These are phyloP conservation scores for Paramecium octaurelia DNA, from an alignment of 73 alveolate species.

Conservation along the genomic window DNA sequence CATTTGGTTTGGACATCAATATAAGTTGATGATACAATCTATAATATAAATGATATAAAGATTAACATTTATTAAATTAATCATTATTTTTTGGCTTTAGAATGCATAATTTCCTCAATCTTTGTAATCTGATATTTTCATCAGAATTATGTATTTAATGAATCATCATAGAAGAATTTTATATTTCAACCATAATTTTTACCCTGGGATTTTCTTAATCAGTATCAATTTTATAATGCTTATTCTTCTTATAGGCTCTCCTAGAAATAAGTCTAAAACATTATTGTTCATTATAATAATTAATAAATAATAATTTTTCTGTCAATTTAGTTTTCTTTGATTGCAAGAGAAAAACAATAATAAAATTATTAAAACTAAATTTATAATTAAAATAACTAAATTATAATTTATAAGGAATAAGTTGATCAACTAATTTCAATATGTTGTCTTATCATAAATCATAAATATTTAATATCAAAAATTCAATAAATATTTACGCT, in stretches of 20 bases:
- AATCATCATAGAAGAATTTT: not conserved
- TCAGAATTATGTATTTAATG: not conserved
- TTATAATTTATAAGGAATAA: too few species aligned
- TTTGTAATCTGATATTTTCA: not conserved
- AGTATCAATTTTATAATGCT: not conserved
- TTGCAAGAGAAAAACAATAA: too few species aligned
- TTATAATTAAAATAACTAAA: too few species aligned
- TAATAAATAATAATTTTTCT: too few species aligned
- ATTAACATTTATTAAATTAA: not conserved
- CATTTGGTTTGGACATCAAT: not conserved
- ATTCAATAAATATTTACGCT: not conserved
- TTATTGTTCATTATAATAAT: too few species aligned
- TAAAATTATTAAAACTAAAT: too few species aligned
- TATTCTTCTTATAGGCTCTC: not conserved
- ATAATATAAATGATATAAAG: not conserved
- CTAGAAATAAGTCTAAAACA: too few species aligned
- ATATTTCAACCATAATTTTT: not conserved
- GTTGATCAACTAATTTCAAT: not conserved
- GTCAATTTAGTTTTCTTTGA: too few species aligned
- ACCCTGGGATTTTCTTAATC: not conserved
- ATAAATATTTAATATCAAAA: too few species aligned
- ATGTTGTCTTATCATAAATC: not conserved
- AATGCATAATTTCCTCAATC: not conserved
- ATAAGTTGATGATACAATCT: not conserved
- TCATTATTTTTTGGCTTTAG: not conserved